phyloP scores from a whole-genome alignment of 768 basidiomycete species.

The Phaffia australis region DNA sequence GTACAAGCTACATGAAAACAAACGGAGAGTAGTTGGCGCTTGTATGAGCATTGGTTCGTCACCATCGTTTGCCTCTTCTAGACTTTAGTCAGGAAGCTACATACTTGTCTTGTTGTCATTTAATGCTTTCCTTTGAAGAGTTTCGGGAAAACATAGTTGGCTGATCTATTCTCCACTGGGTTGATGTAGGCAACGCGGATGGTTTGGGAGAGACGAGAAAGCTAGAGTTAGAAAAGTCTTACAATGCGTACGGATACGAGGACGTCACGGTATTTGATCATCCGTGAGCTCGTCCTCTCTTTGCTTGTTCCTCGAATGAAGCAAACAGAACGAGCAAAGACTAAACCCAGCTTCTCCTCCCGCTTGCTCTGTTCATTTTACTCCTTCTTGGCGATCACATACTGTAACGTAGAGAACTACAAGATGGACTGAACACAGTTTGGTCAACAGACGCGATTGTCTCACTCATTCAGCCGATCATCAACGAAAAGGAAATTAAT shows the following conservation, averaged over 20 bases:
- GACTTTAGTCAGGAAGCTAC: too few relatives aligned
- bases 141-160: not conserved
- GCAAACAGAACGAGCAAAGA: not conserved
- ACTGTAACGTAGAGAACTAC: conserved; percentile 46
- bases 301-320: not conserved
- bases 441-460: conserved; percentile 48
- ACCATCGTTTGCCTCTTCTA: too few relatives aligned
- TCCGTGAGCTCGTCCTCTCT: conserved; percentile 47
- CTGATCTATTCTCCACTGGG: not conserved
- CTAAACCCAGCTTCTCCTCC: not conserved
- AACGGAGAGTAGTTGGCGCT: conserved; percentile 48
- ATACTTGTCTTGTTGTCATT: too few relatives aligned
- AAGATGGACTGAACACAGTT: conserved; percentile 57
- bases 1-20: conserved; percentile 43
- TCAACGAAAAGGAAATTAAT: conserved; percentile 51
- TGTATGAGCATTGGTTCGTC: conserved; percentile 56
- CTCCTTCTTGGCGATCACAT: too few relatives aligned
- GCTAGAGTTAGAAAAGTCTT: conserved; percentile 52
- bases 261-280: conserved; percentile 57
- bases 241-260: conserved; percentile 54
- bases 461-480: conserved; percentile 48
- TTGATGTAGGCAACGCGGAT: conserved; percentile 52
- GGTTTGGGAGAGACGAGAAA: conserved; percentile 56
- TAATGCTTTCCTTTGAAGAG: too few relatives aligned
- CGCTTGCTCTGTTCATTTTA: not conserved